These are phyloP conservation scores for Trypanosomatidae sp. DNA, from an alignment of 208 protist genomes.

Conservation along the genomic window DNA sequence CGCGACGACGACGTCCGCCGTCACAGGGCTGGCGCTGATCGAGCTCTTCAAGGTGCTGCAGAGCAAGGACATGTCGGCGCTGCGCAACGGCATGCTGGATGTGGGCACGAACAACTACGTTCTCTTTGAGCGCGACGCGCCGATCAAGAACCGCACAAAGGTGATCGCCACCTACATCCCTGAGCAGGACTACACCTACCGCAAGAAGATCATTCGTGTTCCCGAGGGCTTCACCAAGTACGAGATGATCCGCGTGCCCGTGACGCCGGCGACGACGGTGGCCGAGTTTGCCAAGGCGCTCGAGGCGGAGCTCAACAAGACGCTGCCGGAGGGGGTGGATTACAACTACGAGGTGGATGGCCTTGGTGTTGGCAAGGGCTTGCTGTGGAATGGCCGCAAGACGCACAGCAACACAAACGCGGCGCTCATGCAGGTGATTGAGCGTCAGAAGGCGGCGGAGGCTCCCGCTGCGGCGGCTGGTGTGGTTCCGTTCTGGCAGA, in stretches of 20 bases:
- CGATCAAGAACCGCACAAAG: constrained; percentile 69
- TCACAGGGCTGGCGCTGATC: constrained; percentile 97
- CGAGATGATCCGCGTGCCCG: constrained; percentile 64
- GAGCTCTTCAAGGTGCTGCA: constrained; percentile 98
- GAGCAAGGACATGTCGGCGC: constrained; percentile 64
- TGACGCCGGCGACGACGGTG: constrained; percentile 71
- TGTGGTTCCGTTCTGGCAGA: constrained; percentile 75
- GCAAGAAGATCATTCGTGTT: constrained; percentile 80
- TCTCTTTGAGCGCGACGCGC: constrained; percentile 83
- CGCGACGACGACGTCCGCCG: constrained; percentile 99
- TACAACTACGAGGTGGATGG: constrained; percentile 72
- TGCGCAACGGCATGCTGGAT: constrained; percentile 90
- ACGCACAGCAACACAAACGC: constrained; percentile 73
- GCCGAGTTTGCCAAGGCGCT: constrained; percentile 58
- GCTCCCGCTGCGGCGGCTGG: constrained; percentile 38
- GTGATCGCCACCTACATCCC: constrained; percentile 76
- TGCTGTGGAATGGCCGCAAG: constrained; percentile 79
- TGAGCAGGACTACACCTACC: constrained; percentile 89
- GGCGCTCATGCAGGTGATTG: constrained; percentile 81
- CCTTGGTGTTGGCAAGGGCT: constrained; percentile 81
- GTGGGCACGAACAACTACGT: constrained; percentile 91
- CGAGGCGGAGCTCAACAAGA: constrained; percentile 52
- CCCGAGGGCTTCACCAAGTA: constrained; percentile 90
- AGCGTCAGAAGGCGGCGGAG: constrained; percentile 71
- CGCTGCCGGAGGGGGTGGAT: constrained; percentile 30